Percentiles rank a stretch among this genome's conserved stretches.
Conservation (phyloP, 129 eudicot genomes). For the Artemisia tridentata region DNA sequence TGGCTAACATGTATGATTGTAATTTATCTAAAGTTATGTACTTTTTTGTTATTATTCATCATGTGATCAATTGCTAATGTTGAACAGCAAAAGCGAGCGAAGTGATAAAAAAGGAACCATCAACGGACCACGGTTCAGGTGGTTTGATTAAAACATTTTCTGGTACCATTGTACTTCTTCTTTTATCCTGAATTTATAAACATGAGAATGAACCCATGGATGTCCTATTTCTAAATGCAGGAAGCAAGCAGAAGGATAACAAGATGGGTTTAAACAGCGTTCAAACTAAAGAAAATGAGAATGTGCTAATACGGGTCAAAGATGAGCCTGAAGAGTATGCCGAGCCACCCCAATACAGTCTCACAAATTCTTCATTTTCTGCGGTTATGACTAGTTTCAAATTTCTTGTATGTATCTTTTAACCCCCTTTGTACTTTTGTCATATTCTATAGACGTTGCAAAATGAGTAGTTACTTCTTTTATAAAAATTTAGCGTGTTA, state of each 20-base stretch:
- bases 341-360: constrained; percentile 3
- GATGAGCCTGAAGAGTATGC: constrained; percentile 36
- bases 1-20: no score
- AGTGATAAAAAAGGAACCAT: neutral
- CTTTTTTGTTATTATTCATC: no score
- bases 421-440: neutral
- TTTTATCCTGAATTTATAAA: neutral
- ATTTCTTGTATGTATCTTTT: constrained; percentile 37
- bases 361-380: constrained; percentile 29
- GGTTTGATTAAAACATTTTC: no score
- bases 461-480: no score
- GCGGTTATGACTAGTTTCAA: constrained; percentile 36
- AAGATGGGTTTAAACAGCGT: constrained; percentile 2
- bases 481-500: no score
- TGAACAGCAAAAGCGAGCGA: neutral
- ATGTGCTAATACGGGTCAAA: constrained; percentile 23
- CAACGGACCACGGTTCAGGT: no score
- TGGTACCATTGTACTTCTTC: no score
- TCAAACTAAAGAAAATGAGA: constrained; percentile 10
- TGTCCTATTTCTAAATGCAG: constrained; percentile 11
- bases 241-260: neutral
- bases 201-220: constrained; percentile 3
- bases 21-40: no score
- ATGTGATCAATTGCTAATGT: no score
- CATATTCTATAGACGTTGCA: no score